Conservation (phyloP, 345 rosid genomes). For the Eucalyptus decipiens region DNA sequence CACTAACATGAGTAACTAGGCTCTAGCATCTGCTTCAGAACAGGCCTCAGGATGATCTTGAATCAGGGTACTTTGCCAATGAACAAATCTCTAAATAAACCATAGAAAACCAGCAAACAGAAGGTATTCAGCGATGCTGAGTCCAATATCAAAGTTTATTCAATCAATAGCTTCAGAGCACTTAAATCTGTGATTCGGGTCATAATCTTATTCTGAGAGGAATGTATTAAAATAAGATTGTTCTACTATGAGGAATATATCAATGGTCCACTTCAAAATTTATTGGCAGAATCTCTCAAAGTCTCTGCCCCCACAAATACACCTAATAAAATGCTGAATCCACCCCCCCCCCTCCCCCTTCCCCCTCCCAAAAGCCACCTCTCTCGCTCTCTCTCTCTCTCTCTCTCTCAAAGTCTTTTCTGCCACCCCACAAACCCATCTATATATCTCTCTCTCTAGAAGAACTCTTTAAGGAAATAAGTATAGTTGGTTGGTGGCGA, state of each 20-base stretch:
- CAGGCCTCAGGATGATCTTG: not conserved
- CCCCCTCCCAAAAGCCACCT: not conserved
- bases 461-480: not conserved
- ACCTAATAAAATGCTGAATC: not conserved
- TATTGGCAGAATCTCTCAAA: not conserved
- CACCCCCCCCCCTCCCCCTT: not conserved
- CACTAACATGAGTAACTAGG: not conserved
- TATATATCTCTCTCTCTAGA: not conserved
- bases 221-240: not conserved
- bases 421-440: not conserved
- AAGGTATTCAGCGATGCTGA: not conserved
- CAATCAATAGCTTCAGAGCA: not conserved
- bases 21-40: not conserved
- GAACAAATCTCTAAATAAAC: not conserved
- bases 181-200: not conserved
- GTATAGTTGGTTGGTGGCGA: not conserved
- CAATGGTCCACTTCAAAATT: not conserved
- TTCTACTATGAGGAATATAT: not conserved
- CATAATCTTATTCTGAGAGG: not conserved
- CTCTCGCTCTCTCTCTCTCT: too few relatives aligned
- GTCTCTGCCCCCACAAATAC: not conserved
- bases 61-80: not conserved
- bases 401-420: not conserved
- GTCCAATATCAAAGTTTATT: not conserved
- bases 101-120: not conserved